Conservation (phyloP, 2,329 filamentous ascomycete genomes). For the Trichophyton verrucosum region DNA sequence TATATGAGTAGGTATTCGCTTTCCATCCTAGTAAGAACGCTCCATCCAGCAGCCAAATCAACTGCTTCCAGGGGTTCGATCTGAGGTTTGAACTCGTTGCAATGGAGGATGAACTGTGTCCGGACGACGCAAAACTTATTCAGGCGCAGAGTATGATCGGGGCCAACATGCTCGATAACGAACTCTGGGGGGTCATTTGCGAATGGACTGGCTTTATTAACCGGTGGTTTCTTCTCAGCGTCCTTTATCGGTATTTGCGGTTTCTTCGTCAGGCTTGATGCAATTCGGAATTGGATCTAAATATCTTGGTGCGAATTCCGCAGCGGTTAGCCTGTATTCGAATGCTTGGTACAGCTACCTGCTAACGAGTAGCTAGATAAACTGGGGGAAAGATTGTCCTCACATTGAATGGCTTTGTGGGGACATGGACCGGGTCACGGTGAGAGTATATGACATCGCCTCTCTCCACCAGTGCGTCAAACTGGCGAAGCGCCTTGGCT, state of each 20-base stretch:
- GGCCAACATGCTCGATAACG: slow-evolving; percentile 11
- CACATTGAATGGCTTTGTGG: slow-evolving; percentile 15
- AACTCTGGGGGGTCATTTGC: slow-evolving; percentile 14
- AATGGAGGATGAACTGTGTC: slow-evolving; percentile 15
- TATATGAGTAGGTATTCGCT: slow-evolving; percentile 13
- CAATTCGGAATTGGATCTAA: slow-evolving; percentile 15
- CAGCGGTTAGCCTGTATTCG: not conserved
- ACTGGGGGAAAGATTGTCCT: not conserved
- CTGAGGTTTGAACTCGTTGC: slow-evolving; percentile 15
- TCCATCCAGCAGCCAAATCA: slow-evolving; percentile 13
- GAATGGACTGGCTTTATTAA: slow-evolving; percentile 10
- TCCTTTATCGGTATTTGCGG: slow-evolving; percentile 13
- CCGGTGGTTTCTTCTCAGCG: slow-evolving; percentile 4
- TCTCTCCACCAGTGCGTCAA: slow-evolving; percentile 15
- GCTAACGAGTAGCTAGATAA: not conserved
- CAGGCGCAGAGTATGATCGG: slow-evolving; percentile 15
- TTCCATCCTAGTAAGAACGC: slow-evolving; percentile 10
- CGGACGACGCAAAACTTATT: slow-evolving; percentile 17
- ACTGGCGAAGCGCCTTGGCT: slow-evolving; percentile 11
- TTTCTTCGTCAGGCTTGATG: slow-evolving; percentile 13
- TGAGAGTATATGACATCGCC: slow-evolving; percentile 13
- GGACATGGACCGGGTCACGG: slow-evolving; percentile 10
- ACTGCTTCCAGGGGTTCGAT: slow-evolving; percentile 11
- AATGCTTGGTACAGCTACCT: not conserved
- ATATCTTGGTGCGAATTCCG: not conserved